Percentiles rank a stretch among this genome's conserved stretches.
Conservation (phyloP, 2,329 filamentous ascomycete species). For the Alternaria postmessia region DNA sequence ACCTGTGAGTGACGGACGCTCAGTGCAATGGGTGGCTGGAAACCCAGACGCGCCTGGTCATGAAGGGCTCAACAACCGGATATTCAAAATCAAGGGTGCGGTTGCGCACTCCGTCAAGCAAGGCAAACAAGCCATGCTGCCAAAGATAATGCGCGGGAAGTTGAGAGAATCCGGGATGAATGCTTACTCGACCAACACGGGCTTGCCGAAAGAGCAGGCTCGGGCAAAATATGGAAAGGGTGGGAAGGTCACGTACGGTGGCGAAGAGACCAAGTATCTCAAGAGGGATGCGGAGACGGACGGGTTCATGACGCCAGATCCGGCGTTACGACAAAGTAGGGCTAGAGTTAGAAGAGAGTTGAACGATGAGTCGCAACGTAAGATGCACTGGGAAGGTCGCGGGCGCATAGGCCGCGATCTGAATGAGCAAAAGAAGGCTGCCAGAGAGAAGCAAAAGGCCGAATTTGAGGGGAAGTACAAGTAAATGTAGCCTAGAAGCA, state of each 20-base stretch:
- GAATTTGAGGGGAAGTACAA: not conserved
- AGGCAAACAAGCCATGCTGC: conserved; percentile 21
- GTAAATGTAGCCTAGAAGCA: not conserved
- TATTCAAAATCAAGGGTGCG: conserved; percentile 22
- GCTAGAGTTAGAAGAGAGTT: too few relatives aligned
- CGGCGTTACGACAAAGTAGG: not conserved
- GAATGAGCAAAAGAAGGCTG: not conserved
- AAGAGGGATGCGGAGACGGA: conserved; percentile 2
- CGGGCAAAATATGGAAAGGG: conserved; percentile 1
- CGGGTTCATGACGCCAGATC: not conserved
- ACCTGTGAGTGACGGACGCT: conserved; percentile 33
- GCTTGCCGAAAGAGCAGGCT: conserved; percentile 10
- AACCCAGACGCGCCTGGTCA: not conserved
- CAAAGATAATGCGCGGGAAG: conserved; percentile 14
- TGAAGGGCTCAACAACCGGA: conserved; percentile 11
- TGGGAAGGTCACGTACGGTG: not conserved
- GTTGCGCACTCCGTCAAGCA: conserved; percentile 17
- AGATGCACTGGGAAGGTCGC: not conserved
- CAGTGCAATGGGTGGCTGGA: conserved; percentile 37
- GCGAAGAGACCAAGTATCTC: conserved; percentile 10
- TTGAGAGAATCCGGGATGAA: conserved; percentile 3
- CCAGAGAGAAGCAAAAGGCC: not conserved
- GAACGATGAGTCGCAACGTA: too few relatives aligned
- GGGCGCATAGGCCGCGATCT: not conserved
- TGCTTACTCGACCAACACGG: conserved; percentile 15